Evolutionary conservation across 2,329 filamentous ascomycete species (phyloP), one percentile per base, ranked within the genome.

Genomic region (Decorospora gaudefroyi): DNA sequence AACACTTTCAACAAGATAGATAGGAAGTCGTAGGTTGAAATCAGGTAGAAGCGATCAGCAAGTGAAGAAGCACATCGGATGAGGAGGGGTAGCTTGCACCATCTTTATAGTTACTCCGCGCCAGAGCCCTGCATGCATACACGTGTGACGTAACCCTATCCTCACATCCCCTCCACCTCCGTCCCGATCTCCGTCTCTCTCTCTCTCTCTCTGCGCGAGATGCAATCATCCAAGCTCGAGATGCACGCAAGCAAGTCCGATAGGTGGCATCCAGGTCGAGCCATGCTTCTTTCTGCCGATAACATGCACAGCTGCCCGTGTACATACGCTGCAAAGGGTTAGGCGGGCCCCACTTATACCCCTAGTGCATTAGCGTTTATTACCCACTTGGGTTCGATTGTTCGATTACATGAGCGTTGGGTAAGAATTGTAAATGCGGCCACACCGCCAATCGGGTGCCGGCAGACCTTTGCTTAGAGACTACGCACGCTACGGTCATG

Each of bases 351-450:
- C 42, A 35, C 37, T 19, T 23, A 10, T 46, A 16, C 26, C 29
- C 30, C 37, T 25, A 9, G 12, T 16, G 37, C 37, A 42, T 37
- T 46, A 46, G 46, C 46, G 42, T 46, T 37, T 42, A 39, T 6
- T 11, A 17, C 10, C 28, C 28, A 23, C 16, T 30, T 23, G 32
- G 25, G 35, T 46, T 23, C 11, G 28, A 27, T 13, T 30, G 5
- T 7, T 29, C 15, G 42, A 46, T 41, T 46, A 46, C 36, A 35
- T 49, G 46, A 44, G 27, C 13, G 19, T 45, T 46, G 37, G 28
- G 29, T 46, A 41, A 42, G 42, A 21, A 36, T 48, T 48, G 35
- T 19, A 45, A 47, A 35, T 41, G 27, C 31, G 12, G n/a, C n/a
- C 19, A 31, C 10, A 19, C 17, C 29, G 17, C 17, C 15, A 3